Conservation (phyloP, 192 early-diverging fungal species). For the Allomyces macrogynus region DNA sequence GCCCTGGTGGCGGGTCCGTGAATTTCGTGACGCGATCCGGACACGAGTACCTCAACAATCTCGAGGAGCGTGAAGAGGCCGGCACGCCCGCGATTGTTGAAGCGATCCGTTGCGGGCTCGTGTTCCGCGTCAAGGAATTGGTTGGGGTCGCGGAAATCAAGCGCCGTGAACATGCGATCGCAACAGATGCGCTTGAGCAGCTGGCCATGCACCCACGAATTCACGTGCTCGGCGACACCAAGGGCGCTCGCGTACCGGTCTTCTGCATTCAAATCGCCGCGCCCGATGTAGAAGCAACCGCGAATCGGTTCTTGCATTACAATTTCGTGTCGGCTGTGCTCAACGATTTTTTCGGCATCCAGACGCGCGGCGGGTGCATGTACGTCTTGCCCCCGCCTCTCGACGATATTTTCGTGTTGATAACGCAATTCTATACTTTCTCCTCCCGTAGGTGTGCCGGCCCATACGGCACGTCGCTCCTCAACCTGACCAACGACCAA, state of each 20-base stretch:
- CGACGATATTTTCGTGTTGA: background rate
- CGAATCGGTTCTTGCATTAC: constrained; percentile 10
- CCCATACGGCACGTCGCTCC: constrained; percentile 10
- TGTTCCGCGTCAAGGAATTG: constrained; percentile 16
- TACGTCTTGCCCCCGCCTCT: background rate
- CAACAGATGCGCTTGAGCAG: too few relatives aligned
- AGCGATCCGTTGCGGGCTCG: constrained; percentile 17
- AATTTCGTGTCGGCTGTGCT: constrained; percentile 8
- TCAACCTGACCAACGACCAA: constrained; percentile 1
- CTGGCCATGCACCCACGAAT: background rate
- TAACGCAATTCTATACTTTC: too few relatives aligned
- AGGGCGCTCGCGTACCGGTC: constrained; percentile 1
- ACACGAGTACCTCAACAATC: constrained; percentile 10
- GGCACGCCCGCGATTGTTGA: constrained; percentile 21
- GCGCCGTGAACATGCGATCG: constrained; percentile 9
- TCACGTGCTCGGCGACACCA: constrained; percentile 1
- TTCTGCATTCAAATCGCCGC: constrained; percentile 1
- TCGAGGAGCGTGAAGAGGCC: constrained; percentile 16
- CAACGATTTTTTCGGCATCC: constrained; percentile 16
- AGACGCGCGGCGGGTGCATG: constrained; percentile 10
- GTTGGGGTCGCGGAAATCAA: background rate
- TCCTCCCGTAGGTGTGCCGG: constrained; percentile 19
- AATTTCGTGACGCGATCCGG: constrained; percentile 13
- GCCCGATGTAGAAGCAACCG: background rate
- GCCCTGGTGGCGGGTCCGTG: constrained; percentile 20